Percentiles rank a stretch among this genome's conserved stretches.
Evolutionary conservation across 495 filamentous ascomycete genomes (phyloP).

Genomic region (Stereocaulon alpinum): DNA sequence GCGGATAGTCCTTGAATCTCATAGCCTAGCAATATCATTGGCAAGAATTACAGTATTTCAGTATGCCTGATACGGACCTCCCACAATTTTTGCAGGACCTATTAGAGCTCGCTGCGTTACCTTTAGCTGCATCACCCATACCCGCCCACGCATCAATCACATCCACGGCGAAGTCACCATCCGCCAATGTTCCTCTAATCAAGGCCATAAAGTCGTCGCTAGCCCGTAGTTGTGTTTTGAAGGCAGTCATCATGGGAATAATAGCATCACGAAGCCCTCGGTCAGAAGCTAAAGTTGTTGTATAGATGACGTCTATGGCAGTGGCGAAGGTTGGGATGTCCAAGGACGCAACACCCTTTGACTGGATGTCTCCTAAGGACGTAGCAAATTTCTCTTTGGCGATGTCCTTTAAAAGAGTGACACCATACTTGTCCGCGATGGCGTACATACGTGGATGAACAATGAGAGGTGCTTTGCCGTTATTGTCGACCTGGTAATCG

Average conservation of each 20-base stretch:
- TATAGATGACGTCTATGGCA: not conserved
- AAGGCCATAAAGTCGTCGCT: not conserved
- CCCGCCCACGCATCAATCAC: not conserved
- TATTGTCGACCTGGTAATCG: not conserved
- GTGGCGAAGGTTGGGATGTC: not conserved
- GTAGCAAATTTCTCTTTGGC: not conserved
- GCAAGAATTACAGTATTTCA: too few species aligned
- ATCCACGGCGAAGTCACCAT: not conserved
- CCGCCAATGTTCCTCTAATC: not conserved
- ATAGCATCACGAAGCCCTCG: not conserved
- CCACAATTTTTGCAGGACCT: too few species aligned
- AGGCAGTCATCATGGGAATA: not conserved
- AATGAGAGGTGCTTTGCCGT: not conserved
- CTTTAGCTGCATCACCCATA: not conserved
- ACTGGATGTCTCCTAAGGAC: not conserved
- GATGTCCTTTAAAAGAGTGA: not conserved
- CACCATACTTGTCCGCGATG: conserved; percentile 2
- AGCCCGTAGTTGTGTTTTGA: not conserved
- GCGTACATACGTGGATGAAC: not conserved
- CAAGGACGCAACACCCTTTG: too few species aligned
- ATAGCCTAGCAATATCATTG: too few species aligned
- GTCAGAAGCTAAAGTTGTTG: not conserved
- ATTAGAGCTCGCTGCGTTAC: too few species aligned
- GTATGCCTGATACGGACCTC: too few species aligned
- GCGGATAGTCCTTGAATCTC: too few species aligned